A percentile compares a stretch with the other conserved stretches of the same genome.
Conservation (phyloP, 352 stramenopile species). For the Saprolegnia parasitica region DNA sequence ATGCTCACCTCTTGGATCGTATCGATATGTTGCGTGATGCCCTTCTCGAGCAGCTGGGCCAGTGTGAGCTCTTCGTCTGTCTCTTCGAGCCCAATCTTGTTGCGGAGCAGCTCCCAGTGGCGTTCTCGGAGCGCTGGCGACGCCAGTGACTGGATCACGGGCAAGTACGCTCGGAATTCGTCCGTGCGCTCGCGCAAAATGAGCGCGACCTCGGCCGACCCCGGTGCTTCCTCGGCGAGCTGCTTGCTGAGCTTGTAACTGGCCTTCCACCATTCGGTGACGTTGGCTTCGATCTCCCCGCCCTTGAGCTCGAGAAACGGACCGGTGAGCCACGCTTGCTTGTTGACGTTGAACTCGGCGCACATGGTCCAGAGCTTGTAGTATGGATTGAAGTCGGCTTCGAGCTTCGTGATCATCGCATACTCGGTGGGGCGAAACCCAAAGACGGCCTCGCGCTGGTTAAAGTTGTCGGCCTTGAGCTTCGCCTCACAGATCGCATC, state of each 20-base stretch:
- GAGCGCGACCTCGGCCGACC: constrained; percentile 80
- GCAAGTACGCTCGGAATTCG: constrained; percentile 89
- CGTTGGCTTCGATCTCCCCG: constrained; percentile 79
- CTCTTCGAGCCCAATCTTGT: constrained; percentile 87
- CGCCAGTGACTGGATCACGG: constrained; percentile 89
- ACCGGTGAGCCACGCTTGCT: constrained; percentile 89
- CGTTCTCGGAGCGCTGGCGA: constrained; percentile 88
- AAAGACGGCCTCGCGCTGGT: constrained; percentile 89
- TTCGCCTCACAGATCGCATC: constrained; percentile 89
- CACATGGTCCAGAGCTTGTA: constrained; percentile 95
- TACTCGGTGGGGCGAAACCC: constrained; percentile 91
- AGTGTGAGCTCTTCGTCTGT: constrained; percentile 83
- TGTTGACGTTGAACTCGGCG: constrained; percentile 89
- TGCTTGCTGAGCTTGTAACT: constrained; percentile 90
- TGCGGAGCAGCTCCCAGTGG: constrained; percentile 88
- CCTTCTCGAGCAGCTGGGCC: constrained; percentile 70
- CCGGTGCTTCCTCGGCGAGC: constrained; percentile 83
- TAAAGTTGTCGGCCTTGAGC: constrained; percentile 88
- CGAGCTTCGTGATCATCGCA: constrained; percentile 73
- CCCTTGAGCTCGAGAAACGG: constrained; percentile 89
- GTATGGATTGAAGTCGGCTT: constrained; percentile 85
- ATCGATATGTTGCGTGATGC: constrained; percentile 85
- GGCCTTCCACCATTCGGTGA: constrained; percentile 92
- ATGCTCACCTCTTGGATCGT: constrained; percentile 86
- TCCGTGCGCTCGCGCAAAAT: constrained; percentile 88